These are phyloP conservation scores for Neohortaea acidophila DNA, from an alignment of 495 filamentous ascomycete species.

Conservation along the genomic window DNA sequence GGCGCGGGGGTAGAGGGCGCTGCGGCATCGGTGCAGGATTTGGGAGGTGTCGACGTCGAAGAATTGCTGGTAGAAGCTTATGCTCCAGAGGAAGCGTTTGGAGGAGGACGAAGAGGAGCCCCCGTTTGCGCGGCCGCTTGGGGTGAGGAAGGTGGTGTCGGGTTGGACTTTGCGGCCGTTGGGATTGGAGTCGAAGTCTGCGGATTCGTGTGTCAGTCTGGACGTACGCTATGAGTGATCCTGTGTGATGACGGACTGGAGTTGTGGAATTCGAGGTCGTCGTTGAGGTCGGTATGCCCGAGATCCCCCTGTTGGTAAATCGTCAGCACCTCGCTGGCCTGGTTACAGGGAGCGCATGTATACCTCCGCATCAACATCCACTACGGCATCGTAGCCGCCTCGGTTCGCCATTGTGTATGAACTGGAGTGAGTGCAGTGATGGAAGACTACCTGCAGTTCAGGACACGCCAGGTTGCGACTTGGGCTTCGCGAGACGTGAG, in stretches of 20 bases:
- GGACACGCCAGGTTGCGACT: not conserved
- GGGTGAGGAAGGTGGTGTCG: slow-evolving; percentile 28
- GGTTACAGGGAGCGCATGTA: not conserved
- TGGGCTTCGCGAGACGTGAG: no score
- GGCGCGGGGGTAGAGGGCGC: slow-evolving; percentile 69
- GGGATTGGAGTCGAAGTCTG: slow-evolving; percentile 36
- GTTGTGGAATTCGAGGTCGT: slow-evolving; percentile 97
- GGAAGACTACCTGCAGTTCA: not conserved
- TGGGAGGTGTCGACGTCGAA: slow-evolving; percentile 93
- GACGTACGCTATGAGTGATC: not conserved
- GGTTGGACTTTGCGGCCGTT: slow-evolving; percentile 37
- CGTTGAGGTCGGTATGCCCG: slow-evolving; percentile 92
- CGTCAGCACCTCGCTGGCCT: not conserved
- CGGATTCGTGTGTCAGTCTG: not conserved
- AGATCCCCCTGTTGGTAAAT: slow-evolving; percentile 62
- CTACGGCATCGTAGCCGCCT: slow-evolving; percentile 84
- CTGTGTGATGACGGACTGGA: slow-evolving; percentile 42
- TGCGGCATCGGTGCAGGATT: slow-evolving; percentile 67
- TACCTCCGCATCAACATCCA: slow-evolving; percentile 89
- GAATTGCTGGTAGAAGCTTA: slow-evolving; percentile 91
- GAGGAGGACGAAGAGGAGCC: slow-evolving; percentile 32
- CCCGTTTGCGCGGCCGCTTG: not conserved
- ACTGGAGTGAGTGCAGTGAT: not conserved
- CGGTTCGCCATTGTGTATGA: slow-evolving; percentile 58
- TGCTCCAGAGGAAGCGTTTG: slow-evolving; percentile 81